Conservation (phyloP, 371 early-diverging fungal genomes). For the Mortierella sp. region DNA sequence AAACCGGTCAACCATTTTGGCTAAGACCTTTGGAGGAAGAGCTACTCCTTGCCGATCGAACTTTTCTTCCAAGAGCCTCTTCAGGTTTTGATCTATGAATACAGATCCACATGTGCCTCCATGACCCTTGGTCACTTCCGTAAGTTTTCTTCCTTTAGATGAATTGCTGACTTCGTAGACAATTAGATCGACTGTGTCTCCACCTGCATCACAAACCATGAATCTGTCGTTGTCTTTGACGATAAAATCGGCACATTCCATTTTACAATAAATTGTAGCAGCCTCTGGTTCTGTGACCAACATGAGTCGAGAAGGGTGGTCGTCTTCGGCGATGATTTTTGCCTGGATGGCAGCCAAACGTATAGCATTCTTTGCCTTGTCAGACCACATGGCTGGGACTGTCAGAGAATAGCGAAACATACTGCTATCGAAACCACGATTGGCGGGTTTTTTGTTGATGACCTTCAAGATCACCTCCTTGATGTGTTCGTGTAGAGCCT, state of each 20-base stretch:
- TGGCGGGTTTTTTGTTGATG: no score
- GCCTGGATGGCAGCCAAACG: constrained; percentile 61
- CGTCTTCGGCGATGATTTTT: constrained; percentile 53
- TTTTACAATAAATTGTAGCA: constrained; percentile 64
- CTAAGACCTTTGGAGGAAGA: constrained; percentile 63
- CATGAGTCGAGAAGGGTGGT: constrained; percentile 58
- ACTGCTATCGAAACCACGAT: constrained; percentile 51
- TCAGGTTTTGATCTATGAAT: constrained; percentile 67
- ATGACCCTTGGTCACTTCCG: constrained; percentile 66
- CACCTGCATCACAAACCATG: constrained; percentile 75
- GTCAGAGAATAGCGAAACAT: constrained; percentile 63
- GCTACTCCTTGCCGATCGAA: constrained; percentile 57
- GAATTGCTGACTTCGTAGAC: constrained; percentile 52
- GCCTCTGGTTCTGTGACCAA: constrained; percentile 64
- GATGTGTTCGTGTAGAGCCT: constrained; percentile 57
- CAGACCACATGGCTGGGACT: constrained; percentile 66
- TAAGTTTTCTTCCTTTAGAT: constrained; percentile 45
- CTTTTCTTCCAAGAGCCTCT: constrained; percentile 58
- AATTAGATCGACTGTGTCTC: constrained; percentile 72
- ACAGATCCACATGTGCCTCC: constrained; percentile 66
- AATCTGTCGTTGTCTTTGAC: constrained; percentile 59
- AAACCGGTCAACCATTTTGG: constrained; percentile 64
- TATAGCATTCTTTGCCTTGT: constrained; percentile 61
- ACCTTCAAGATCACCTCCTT: constrained; percentile 55
- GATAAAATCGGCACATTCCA: constrained; percentile 59